Evolutionary conservation across 2,329 filamentous ascomycete genomes (phyloP), one percentile per base, ranked within the genome.

Genomic region (Penicillium sp.): DNA sequence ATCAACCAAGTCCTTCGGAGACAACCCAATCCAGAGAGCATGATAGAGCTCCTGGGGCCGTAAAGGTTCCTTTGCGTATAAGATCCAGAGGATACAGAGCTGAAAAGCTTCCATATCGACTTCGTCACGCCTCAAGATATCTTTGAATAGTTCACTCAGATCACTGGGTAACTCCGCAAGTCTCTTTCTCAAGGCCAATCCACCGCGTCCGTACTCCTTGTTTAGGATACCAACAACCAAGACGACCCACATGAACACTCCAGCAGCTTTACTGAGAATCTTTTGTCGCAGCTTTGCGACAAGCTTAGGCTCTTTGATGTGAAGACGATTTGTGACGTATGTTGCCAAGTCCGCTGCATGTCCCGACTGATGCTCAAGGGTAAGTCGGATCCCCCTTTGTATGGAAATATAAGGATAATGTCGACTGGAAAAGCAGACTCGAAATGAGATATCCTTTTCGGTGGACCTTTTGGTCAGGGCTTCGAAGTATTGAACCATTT

Each of bases 21-120:
- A 34, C 31, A 63, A 47, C 2, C 58, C 60, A 24, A 45, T 53
- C 54, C 50, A 56, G 5, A 63, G 32, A n/a, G 63, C 63, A 52
- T 57, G 50, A 27, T 59, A 57, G n/a, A 63, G 54, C 56, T 85
- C 75, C 1, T 72, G 58, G 0, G 68, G 75, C 0, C 42, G 22
- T 18, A 62, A 43, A 9, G 63, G 59, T 5, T 40, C 57, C 7
- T 64, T 69, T 0, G 83, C 72, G 22, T 76, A 85, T 0, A 86
- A 68, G 0, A 87, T 70, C 79, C 79, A 86, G 18, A 80, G 75
- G 0, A 86, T 55, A 29, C 77, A 83, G 0, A 81, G 57, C 0
- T 75, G 50, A 0, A 85, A 57, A 0, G 74, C 67, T 0, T 77
- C 67, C 44, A 68, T 66, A 5, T 82, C 72, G 0, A 70, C 36